Evolutionary conservation across 805 yeast species (phyloP).

Genomic region (Torulaspora gathmanii): DNA sequence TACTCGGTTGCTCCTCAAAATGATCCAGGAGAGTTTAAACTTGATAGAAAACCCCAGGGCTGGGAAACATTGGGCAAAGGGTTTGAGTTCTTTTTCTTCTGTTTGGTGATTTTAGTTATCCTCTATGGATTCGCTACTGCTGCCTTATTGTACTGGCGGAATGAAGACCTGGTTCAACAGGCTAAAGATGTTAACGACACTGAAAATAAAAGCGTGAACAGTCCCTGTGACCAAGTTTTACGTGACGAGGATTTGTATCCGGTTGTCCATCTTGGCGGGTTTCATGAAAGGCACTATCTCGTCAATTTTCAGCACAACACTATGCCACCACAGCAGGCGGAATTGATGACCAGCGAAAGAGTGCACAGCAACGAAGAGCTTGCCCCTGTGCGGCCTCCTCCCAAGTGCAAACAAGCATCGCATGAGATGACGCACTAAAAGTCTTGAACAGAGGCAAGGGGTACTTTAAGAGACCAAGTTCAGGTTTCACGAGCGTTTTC

Average conservation of each 20-base stretch:
- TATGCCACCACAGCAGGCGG: neutral
- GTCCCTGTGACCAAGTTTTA: neutral
- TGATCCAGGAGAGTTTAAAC: neutral
- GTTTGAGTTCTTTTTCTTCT: slow-evolving; percentile 3
- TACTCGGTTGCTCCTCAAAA: neutral
- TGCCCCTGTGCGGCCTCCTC: neutral
- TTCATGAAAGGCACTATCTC: neutral
- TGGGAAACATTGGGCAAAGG: neutral
- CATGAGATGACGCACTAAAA: no score
- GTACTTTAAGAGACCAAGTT: neutral
- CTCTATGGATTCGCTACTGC: neutral
- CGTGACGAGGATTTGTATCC: slow-evolving; percentile 3
- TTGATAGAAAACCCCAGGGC: neutral
- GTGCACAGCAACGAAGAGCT: slow-evolving; percentile 1
- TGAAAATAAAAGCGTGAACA: neutral
- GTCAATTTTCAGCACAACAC: neutral
- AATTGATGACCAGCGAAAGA: neutral
- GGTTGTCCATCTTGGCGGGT: neutral
- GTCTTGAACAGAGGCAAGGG: neutral
- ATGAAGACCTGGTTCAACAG: neutral
- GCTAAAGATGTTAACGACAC: neutral
- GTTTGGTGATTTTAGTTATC: neutral
- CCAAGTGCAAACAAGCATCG: neutral
- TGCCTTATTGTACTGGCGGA: neutral
- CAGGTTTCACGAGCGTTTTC: slow-evolving; percentile 32